Base-by-base conservation (phyloP, 202 grass and related monocot genomes). In the Elaeis oleifera region DNA sequence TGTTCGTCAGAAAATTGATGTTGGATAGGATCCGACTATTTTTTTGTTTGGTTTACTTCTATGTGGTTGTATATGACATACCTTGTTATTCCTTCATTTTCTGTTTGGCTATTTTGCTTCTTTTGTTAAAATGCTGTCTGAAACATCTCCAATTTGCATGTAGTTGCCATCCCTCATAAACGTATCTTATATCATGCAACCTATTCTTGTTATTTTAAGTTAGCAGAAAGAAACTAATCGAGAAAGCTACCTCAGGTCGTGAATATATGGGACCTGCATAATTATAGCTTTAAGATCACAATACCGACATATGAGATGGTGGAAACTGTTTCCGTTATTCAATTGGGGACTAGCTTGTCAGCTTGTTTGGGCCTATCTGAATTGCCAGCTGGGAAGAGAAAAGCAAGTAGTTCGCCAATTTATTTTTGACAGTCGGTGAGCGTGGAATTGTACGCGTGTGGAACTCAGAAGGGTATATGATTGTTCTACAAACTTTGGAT, bases 401-500 rank as follows among this genome's bases (percentile, higher is more conserved):
- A 70, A 63, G 3, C 16, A 44, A 55, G 69, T 59, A 16, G 6
- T 52, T 76, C 79, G 31, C 51, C 27, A 59, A 51, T 74, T 67
- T 81, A 89, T 84, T 91, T 86, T 62, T 97, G 67, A 97, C 88
- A 31, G 94, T 97, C 54, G 92, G 92, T 72, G 92, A 97, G 64
- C 88, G 81, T 53, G 92, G 92, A 23, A 17, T 89, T 9, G 64
- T 97, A 15, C 84, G 85, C 24, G 78, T 97, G 23, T 97, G 94
- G 94, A 84, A 71, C 69, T 78, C 86, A 69, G 84, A 97, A 85
- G 83, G 87, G 94, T 92, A 84, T 50, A 53, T 61, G 36, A 44
- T 72, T 51, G 8, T 72, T 7, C 66, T 62, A 6, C 17, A 70
- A 29, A 59, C 9, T 59, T 39, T 68, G 57, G 18, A 19, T 39